Evolutionary conservation across 2,329 filamentous ascomycete species (phyloP), one percentile per base, ranked within the genome.

Genomic region (Shiraia bambusicola): DNA sequence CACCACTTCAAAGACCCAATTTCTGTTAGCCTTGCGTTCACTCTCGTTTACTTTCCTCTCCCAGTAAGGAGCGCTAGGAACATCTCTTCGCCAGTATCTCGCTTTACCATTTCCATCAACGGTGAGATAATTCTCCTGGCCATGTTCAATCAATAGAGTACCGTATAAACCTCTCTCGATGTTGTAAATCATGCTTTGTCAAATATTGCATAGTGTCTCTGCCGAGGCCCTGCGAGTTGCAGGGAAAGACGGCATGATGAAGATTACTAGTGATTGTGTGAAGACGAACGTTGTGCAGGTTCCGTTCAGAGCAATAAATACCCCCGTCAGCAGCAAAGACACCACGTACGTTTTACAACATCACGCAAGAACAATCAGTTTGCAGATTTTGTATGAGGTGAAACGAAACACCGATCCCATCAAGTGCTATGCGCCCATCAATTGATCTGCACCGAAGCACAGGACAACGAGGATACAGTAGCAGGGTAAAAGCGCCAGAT

Each of bases 361-460:
- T 8, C 19, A 3, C 9, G 11, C 9, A 28, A 14, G 7, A 16
- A 30, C 19, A 22, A 22, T 5, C 4, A 22, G 19, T 4, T 22
- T 22, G 4, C 19, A 22, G 19, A 8, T 5, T 14, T 45, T 67
- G 60, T 66, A 52, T 54, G 57, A 65, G 59, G 30, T 59, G 50
- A 58, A 65, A 65, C 61, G 57, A 55, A 66, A 58, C 63, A 49
- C 45, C 61, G 48, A 54, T 64, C 52, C 53, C 55, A 63, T 51
- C 13, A 38, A 40, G 19, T 35, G 45, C 54, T 40, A 37, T 49
- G 44, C 45, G 41, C 53, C 62, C 62, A 51, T 59, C 58, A 22
- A 45, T 37, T 52, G 47, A 37, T 50, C 53, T 47, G 43, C 34
- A 44, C 46, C 29, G 29, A 42, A 31, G 40, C 29, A 44, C 50